Conservation (phyloP, 2,329 filamentous ascomycete species). For the Alternaria sp. region DNA sequence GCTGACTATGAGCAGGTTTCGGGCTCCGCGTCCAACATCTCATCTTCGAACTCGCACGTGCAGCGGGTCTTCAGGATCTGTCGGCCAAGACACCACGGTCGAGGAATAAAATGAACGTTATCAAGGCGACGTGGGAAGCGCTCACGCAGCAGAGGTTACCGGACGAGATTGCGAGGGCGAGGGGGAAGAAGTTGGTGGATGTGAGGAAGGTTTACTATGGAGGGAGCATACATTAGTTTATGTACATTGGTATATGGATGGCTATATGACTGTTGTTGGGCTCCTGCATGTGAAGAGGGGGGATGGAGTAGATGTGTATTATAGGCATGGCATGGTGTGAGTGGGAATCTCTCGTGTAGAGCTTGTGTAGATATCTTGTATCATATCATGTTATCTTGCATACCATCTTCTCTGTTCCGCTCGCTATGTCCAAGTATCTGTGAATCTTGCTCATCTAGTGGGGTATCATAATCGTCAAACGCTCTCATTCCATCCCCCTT, state of each 20-base stretch:
- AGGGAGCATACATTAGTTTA: constrained; percentile 56
- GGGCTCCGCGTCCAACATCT: constrained; percentile 89
- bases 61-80: constrained; percentile 85
- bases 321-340: constrained; percentile 9
- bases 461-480: constrained; percentile 7
- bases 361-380: constrained; percentile 2
- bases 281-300: not conserved
- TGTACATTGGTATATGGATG: no score
- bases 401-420: not conserved
- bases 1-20: constrained; percentile 68
- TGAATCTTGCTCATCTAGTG: not conserved
- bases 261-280: no score
- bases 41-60: constrained; percentile 93
- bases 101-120: constrained; percentile 96
- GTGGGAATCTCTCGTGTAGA: not conserved
- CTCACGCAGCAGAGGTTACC: constrained; percentile 84
- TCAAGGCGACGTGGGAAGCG: constrained; percentile 88
- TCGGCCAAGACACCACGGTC: constrained; percentile 82
- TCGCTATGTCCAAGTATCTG: not conserved
- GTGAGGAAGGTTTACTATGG: constrained; percentile 97
- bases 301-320: constrained; percentile 8
- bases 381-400: constrained; percentile 1
- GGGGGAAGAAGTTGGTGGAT: constrained; percentile 95
- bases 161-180: constrained; percentile 84
- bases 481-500: constrained; percentile 7